A percentile compares a stretch with the other conserved stretches of the same genome.
Evolutionary conservation across 345 rosid species (phyloP).

Genomic region (Psidium friedrichsthalianum): DNA sequence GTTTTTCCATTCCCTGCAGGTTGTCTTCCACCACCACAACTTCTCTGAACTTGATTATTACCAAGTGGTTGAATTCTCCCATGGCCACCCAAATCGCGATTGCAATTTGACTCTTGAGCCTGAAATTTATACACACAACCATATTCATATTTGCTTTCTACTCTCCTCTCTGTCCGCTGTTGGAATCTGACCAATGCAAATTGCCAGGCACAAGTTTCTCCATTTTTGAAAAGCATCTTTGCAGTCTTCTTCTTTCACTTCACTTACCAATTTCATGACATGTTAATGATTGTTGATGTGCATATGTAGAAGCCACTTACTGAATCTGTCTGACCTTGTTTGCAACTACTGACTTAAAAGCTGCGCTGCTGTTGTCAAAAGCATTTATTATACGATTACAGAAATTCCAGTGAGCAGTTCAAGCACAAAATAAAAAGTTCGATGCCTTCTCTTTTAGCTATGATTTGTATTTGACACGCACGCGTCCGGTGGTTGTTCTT

Average conservation of each 20-base stretch:
- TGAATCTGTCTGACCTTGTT: neutral
- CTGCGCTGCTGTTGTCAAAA: neutral
- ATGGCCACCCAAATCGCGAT: neutral
- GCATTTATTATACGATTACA: neutral
- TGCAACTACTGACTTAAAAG: neutral
- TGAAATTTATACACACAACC: neutral
- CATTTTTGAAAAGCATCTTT: neutral
- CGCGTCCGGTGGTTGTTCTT: neutral
- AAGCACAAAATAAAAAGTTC: neutral
- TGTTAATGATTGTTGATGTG: neutral
- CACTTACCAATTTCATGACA: neutral
- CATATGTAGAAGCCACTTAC: neutral
- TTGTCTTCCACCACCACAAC: constrained; percentile 50
- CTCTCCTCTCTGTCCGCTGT: neutral
- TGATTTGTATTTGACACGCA: neutral
- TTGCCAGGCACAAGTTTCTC: neutral
- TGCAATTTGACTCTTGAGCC: neutral
- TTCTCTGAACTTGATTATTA: constrained; percentile 62
- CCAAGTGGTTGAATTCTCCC: constrained; percentile 62
- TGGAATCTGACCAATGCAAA: neutral
- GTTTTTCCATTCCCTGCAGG: constrained; percentile 62
- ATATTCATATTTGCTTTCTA: neutral
- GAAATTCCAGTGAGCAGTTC: neutral
- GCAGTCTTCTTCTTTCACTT: neutral
- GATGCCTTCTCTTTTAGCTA: neutral